These are phyloP conservation scores for Tricholoma saponaceum DNA, from an alignment of 768 basidiomycete species.

Conservation along the genomic window DNA sequence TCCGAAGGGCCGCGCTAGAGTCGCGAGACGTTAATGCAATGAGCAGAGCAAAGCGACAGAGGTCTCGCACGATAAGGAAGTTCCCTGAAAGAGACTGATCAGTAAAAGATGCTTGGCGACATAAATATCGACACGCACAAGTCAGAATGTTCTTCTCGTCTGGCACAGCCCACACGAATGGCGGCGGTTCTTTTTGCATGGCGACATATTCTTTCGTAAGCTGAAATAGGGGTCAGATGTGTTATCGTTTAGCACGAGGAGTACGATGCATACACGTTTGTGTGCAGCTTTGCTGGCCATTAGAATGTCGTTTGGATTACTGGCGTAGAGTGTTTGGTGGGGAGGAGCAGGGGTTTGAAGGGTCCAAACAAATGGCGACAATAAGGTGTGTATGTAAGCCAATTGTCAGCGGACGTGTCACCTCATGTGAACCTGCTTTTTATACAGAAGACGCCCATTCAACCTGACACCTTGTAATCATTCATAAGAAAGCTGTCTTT, in stretches of 20 bases:
- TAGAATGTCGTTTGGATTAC: slow-evolving; percentile 10
- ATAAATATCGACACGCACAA: slow-evolving; percentile 51
- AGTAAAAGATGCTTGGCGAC: not conserved
- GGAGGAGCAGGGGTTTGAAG: slow-evolving; percentile 13
- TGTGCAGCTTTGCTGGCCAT: slow-evolving; percentile 88
- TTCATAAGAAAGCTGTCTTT: not conserved
- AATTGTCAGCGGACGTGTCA: not conserved
- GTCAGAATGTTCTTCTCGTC: slow-evolving; percentile 97
- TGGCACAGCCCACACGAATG: slow-evolving; percentile 92
- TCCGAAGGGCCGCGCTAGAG: slow-evolving; percentile 88
- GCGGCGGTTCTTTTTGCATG: slow-evolving; percentile 93
- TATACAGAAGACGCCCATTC: not conserved
- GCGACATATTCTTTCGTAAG: slow-evolving; percentile 84
- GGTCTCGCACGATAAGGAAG: slow-evolving; percentile 75
- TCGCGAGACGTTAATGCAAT: slow-evolving; percentile 12
- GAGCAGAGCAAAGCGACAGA: slow-evolving; percentile 3
- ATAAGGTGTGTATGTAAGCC: not conserved
- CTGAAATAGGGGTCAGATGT: slow-evolving; percentile 32
- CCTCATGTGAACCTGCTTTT: not conserved
- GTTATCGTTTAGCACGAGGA: not conserved
- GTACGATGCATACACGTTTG: slow-evolving; percentile 57
- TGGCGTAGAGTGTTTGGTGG: slow-evolving; percentile 8
- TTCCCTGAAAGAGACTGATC: slow-evolving; percentile 61
- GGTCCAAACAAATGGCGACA: slow-evolving; percentile 7
- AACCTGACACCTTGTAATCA: not conserved